Percentiles rank a stretch among this genome's conserved stretches.
phyloP scores from a whole-genome alignment of 2,329 filamentous ascomycete species.

The Lecanoromycetidae sp. region DNA sequence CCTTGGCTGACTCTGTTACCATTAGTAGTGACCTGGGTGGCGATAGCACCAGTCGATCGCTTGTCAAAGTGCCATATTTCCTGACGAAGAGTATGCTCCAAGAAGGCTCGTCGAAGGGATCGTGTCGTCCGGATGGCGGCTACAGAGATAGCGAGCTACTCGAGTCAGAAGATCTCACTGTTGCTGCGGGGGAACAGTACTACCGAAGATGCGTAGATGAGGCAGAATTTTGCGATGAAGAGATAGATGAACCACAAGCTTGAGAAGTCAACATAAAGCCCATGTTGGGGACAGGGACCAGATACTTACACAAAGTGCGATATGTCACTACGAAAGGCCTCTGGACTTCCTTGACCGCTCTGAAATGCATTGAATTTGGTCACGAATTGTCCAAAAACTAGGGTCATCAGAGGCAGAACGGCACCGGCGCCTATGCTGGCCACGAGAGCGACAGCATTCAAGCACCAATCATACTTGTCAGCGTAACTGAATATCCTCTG shows the following conservation, averaged over 20 bases:
- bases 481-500: conserved; percentile 8
- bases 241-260: conserved; percentile 49
- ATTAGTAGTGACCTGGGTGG: conserved; percentile 52
- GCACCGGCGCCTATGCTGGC: conserved; percentile 3
- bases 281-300: background rate
- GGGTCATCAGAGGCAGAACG: conserved; percentile 6
- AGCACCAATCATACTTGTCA: background rate
- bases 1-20: conserved; percentile 55
- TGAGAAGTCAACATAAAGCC: too few species aligned
- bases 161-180: too few species aligned
- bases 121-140: conserved; percentile 2
- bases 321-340: background rate
- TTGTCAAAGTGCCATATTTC: conserved; percentile 13
- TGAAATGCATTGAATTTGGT: conserved; percentile 4
- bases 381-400: conserved; percentile 1
- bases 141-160: conserved; percentile 44
- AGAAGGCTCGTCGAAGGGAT: conserved; percentile 5
- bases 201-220: too few species aligned
- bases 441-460: conserved; percentile 2
- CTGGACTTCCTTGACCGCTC: background rate
- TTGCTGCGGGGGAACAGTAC: too few species aligned
- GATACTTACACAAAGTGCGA: background rate
- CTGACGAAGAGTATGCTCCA: conserved; percentile 3
- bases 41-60: conserved; percentile 47
- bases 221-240: conserved; percentile 48